Evolutionary conservation across 331 rosid genomes (phyloP).

Genomic region (Acacia pycnantha): DNA sequence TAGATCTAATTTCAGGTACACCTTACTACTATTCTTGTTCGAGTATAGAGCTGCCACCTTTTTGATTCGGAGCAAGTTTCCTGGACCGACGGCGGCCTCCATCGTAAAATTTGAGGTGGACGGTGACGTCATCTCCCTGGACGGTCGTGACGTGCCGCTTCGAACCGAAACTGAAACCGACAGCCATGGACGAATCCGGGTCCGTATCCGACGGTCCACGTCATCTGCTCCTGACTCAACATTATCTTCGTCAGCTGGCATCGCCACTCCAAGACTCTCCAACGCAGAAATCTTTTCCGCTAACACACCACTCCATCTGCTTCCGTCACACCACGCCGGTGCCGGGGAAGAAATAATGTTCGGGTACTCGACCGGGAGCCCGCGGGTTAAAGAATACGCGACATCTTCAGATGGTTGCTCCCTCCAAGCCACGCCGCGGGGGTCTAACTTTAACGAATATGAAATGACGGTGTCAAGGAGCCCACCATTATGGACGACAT

Average conservation of each 20-base stretch:
- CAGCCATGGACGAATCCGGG: slow-evolving; percentile 43
- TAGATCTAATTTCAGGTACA: slow-evolving; percentile 46
- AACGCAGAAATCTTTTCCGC: slow-evolving; percentile 71
- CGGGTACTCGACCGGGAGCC: slow-evolving; percentile 40
- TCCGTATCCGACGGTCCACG: slow-evolving; percentile 58
- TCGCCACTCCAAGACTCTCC: slow-evolving; percentile 67
- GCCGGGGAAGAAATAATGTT: neutral
- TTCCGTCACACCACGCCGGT: neutral
- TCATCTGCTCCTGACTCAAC: slow-evolving; percentile 45
- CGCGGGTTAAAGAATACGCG: slow-evolving; percentile 42
- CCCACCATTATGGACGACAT: slow-evolving; percentile 50
- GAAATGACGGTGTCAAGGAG: slow-evolving; percentile 33
- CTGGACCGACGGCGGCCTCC: slow-evolving; percentile 55
- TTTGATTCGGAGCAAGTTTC: slow-evolving; percentile 52
- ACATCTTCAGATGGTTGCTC: slow-evolving; percentile 65
- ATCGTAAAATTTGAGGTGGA: slow-evolving; percentile 57
- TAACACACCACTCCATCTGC: slow-evolving; percentile 46
- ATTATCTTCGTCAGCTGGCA: slow-evolving; percentile 39
- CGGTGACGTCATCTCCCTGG: slow-evolving; percentile 65
- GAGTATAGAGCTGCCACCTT: slow-evolving; percentile 68
- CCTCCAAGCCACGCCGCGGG: slow-evolving; percentile 62
- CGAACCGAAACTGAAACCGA: slow-evolving; percentile 60
- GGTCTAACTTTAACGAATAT: slow-evolving; percentile 57
- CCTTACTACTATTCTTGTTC: slow-evolving; percentile 53
- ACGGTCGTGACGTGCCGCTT: slow-evolving; percentile 52